Conservation (phyloP, 345 rosid species). For the Rhodamnia argentea region DNA sequence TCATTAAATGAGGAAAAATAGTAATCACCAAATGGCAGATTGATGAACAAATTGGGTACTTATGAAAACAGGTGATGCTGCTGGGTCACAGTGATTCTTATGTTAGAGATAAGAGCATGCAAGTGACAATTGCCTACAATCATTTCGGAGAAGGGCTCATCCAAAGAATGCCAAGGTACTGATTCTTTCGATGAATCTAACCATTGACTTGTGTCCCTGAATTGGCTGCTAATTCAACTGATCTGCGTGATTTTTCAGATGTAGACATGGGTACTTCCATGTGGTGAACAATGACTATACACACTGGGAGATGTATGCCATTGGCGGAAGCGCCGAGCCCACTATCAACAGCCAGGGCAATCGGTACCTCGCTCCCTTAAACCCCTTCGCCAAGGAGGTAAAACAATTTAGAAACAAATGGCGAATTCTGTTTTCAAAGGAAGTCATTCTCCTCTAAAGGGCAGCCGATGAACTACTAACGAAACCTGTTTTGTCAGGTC, state of each 20-base stretch:
- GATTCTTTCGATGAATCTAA: not conserved
- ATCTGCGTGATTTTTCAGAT: slow-evolving; percentile 27
- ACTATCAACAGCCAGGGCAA: slow-evolving; percentile 98
- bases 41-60: not conserved
- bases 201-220: not conserved
- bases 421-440: not conserved
- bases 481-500: slow-evolving; percentile 7
- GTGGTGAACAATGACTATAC: slow-evolving; percentile 99
- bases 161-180: slow-evolving; percentile 96
- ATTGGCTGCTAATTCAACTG: not conserved
- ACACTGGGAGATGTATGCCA: slow-evolving; percentile 99
- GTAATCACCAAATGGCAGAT: not conserved
- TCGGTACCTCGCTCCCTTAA: slow-evolving; percentile 75
- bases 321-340: slow-evolving; percentile 97
- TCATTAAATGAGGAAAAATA: not conserved
- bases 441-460: not conserved
- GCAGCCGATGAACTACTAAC: not conserved
- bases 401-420: not conserved
- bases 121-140: slow-evolving; percentile 92
- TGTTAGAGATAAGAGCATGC: slow-evolving; percentile 83
- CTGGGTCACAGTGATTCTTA: slow-evolving; percentile 95
- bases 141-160: slow-evolving; percentile 98
- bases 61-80: slow-evolving; percentile 55
- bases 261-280: slow-evolving; percentile 96
- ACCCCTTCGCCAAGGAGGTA: slow-evolving; percentile 61